A percentile compares a stretch with the other conserved stretches of the same genome.
phyloP scores from a whole-genome alignment of 2,329 filamentous ascomycete species.

The Fusarium buxicola region DNA sequence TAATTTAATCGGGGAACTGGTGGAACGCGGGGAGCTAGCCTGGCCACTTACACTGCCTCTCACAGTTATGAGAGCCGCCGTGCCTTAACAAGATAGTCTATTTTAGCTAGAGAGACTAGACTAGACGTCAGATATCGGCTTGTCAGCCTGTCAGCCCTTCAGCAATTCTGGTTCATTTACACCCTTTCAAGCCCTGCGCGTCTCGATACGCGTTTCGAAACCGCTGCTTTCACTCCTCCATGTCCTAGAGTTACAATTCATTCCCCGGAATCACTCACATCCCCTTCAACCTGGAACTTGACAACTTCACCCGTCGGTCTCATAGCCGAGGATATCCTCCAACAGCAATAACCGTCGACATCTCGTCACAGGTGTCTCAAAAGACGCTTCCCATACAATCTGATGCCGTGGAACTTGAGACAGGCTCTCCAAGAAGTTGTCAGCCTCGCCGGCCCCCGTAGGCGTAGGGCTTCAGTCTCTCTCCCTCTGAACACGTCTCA shows the following conservation, averaged over 20 bases:
- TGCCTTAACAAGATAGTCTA: too few relatives aligned
- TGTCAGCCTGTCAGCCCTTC: not conserved
- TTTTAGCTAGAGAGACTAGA: too few relatives aligned
- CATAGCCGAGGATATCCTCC: slow-evolving; percentile 17
- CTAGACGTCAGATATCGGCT: too few relatives aligned
- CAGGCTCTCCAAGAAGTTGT: slow-evolving; percentile 20
- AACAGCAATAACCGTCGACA: slow-evolving; percentile 13
- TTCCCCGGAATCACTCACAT: slow-evolving; percentile 4
- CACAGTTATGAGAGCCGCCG: too few relatives aligned
- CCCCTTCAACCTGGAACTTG: slow-evolving; percentile 3
- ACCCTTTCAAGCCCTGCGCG: too few relatives aligned
- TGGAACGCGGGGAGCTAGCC: slow-evolving; percentile 20
- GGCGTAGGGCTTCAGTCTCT: slow-evolving; percentile 13
- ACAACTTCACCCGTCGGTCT: not conserved
- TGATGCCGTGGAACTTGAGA: slow-evolving; percentile 32
- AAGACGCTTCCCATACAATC: slow-evolving; percentile 17
- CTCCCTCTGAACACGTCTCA: slow-evolving; percentile 9
- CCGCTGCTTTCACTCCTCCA: not conserved
- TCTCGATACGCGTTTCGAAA: too few relatives aligned
- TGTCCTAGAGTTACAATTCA: not conserved
- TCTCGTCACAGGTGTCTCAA: slow-evolving; percentile 10
- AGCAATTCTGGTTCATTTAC: too few relatives aligned
- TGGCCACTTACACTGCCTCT: slow-evolving; percentile 19
- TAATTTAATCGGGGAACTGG: slow-evolving; percentile 12
- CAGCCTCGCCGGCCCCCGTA: slow-evolving; percentile 14